Percentiles rank a stretch among this genome's conserved stretches.
Evolutionary conservation across 306 rosid genomes (phyloP).

Genomic region (Astragalus membranaceus): DNA sequence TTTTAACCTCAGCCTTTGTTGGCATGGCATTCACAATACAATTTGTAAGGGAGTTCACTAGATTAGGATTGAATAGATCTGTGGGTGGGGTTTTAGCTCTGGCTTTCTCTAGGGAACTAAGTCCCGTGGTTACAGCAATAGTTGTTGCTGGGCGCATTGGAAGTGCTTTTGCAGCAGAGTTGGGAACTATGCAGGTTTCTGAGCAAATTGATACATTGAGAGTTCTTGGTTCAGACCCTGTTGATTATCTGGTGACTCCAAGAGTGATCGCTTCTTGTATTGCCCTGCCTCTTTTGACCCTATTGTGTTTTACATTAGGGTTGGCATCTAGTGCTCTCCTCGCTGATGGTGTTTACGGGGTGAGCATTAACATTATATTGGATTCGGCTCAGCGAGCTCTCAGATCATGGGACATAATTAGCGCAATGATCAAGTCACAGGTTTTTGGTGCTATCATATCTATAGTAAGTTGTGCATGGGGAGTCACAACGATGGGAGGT

Average conservation of each 20-base stretch:
- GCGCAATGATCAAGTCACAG: slow-evolving; percentile 92
- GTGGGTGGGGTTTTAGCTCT: slow-evolving; percentile 93
- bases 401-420: slow-evolving; percentile 78
- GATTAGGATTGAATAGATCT: slow-evolving; percentile 84
- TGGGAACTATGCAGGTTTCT: slow-evolving; percentile 99
- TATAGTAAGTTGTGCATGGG: slow-evolving; percentile 93
- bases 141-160: slow-evolving; percentile 95
- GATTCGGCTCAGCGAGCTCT: slow-evolving; percentile 88
- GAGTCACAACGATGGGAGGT: slow-evolving; percentile 86
- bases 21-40: slow-evolving; percentile 98
- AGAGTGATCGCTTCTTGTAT: slow-evolving; percentile 74
- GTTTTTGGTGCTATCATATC: slow-evolving; percentile 90
- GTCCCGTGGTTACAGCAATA: slow-evolving; percentile 89
- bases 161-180: slow-evolving; percentile 93
- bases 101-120: slow-evolving; percentile 95
- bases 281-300: slow-evolving; percentile 81
- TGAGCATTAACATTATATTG: slow-evolving; percentile 82
- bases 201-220: slow-evolving; percentile 90
- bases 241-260: slow-evolving; percentile 91
- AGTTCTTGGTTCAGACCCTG: slow-evolving; percentile 87
- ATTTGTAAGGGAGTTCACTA: slow-evolving; percentile 89
- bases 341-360: slow-evolving; percentile 77
- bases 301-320: slow-evolving; percentile 78
- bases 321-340: slow-evolving; percentile 91
- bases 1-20: slow-evolving; percentile 84